Evolutionary conservation across 2,329 filamentous ascomycete species (phyloP).

Genomic region (Davidsoniella eucalypti): DNA sequence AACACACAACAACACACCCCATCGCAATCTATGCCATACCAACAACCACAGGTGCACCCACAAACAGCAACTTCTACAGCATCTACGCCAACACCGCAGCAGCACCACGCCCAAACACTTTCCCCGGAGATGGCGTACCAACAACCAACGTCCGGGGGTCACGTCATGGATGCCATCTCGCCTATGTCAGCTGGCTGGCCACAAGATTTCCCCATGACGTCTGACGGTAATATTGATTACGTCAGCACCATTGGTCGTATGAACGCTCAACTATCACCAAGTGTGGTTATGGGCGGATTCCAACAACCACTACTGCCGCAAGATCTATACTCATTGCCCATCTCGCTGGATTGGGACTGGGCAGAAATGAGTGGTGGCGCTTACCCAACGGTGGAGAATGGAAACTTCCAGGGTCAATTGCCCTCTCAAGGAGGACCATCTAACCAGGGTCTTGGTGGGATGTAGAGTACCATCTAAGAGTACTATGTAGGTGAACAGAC

Average conservation of each 20-base stretch:
- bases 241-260: constrained; percentile 13
- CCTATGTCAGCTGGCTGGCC: constrained; percentile 27
- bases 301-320: constrained; percentile 82
- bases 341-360: constrained; percentile 85
- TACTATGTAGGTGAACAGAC: neutral
- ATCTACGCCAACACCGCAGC: neutral
- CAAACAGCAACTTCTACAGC: neutral
- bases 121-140: constrained; percentile 8
- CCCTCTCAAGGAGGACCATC: no score
- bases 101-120: constrained; percentile 3
- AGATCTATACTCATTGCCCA: constrained; percentile 88
- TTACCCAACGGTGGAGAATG: constrained; percentile 48
- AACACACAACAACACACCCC: neutral
- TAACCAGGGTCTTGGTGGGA: no score
- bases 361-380: constrained; percentile 50
- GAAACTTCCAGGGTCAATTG: constrained; percentile 24
- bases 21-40: neutral
- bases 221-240: constrained; percentile 14
- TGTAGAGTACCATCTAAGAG: neutral
- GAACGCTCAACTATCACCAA: constrained; percentile 5
- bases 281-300: constrained; percentile 30
- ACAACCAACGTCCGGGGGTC: neutral
- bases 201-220: constrained; percentile 25
- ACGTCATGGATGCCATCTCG: constrained; percentile 9
- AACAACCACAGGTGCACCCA: neutral